Evolutionary conservation across 805 yeast species (phyloP).

Genomic region (Maudiozyma barnettii): DNA sequence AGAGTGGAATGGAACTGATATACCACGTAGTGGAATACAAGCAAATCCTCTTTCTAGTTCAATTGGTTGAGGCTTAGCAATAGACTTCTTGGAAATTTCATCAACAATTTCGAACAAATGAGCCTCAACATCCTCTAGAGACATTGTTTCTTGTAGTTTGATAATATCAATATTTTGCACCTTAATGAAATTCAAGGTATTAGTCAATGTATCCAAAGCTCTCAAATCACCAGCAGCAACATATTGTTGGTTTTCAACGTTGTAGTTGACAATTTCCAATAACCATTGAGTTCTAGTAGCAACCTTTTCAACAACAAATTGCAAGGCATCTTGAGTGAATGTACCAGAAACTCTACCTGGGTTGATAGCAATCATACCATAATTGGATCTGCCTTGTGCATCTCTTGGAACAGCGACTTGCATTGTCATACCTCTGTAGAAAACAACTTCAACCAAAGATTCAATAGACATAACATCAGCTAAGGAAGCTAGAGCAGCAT

Average conservation of each 20-base stretch:
- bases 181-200: conserved; percentile 88
- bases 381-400: conserved; percentile 87
- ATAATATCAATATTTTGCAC: conserved; percentile 89
- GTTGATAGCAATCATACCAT: conserved; percentile 98
- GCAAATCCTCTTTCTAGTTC: conserved; percentile 97
- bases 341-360: conserved; percentile 87
- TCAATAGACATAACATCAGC: conserved; percentile 99
- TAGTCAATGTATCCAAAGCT: conserved; percentile 85
- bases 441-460: conserved; percentile 91
- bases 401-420: conserved; percentile 99
- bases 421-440: conserved; percentile 99
- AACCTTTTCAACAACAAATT: conserved; percentile 88
- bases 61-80: conserved; percentile 91
- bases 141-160: conserved; percentile 71
- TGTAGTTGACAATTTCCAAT: conserved; percentile 94
- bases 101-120: conserved; percentile 81
- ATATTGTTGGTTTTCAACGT: conserved; percentile 96
- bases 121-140: conserved; percentile 79
- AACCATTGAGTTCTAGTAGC: conserved; percentile 81
- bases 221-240: conserved; percentile 98
- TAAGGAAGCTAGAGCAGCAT: conserved; percentile 91
- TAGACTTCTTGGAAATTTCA: conserved; percentile 73
- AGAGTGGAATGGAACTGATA: conserved; percentile 99
- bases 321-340: conserved; percentile 85
- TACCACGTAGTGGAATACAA: conserved; percentile 95